Evolutionary conservation across 495 filamentous ascomycete genomes (phyloP), one percentile per base, ranked within the genome.

Genomic region (Cryomyces minteri): DNA sequence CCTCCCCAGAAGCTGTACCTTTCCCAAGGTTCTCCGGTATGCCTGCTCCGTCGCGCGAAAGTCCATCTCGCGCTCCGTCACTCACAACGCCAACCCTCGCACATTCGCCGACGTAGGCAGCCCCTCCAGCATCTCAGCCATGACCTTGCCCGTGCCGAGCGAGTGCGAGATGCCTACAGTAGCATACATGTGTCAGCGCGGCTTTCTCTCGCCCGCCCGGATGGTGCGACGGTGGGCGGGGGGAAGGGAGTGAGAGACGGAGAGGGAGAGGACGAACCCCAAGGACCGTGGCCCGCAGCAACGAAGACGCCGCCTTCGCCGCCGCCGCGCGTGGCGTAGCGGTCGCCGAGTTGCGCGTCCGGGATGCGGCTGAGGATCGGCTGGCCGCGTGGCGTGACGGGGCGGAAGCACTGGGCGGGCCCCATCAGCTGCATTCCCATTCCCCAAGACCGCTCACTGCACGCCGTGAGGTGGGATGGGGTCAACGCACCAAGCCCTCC

Each of bases 231-330:
- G 2, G 18, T 25, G 18, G 18, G n/a, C n/a, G n/a, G 18, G 18
- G 18, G 18, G 2, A 25, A 25, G 18, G 18, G 18, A 25, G 18
- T 25, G 14, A 33, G 32, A 6, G 14, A 14, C 18, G 4, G 25
- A 5, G n/a, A 30, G 6, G 28, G 6, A 33, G 33, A 14, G 10
- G 36, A 41, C 47, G 31, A 51, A 54, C n/a, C 62, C 62, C 62
- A 65, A 4, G 62, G 55, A n/a, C 62, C 62, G 57, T 88, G 83
- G 0, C 84, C 84, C 6, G 79, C 63, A 0, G 76, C 77, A 18
- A 88, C 53, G 54, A 73, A 85, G 7, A 90, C 77, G 0, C 82
- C 80, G 0, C 78, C 78, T 5, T 69, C 67, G 40, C 44, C 49
- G 11, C 51, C 56, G 3, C 51, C 53, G 0, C 52, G 50, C 28